Conservation (phyloP, 257 asterid genomes). For the Gentiana macrophylla region DNA sequence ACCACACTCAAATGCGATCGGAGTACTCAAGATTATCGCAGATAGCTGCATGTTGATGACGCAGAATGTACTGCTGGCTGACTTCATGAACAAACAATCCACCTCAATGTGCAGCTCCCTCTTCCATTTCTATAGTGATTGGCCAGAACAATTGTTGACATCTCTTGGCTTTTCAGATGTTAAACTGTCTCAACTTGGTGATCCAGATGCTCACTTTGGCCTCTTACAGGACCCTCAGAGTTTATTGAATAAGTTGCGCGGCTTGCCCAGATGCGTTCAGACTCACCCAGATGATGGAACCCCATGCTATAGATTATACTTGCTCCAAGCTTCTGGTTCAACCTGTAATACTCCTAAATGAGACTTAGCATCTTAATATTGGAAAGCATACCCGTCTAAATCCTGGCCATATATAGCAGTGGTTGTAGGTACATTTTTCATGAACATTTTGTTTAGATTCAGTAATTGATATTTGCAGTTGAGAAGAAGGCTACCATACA, state of each 20-base stretch:
- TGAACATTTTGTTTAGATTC: background rate
- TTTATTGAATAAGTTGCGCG: slow-evolving; percentile 71
- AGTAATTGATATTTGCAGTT: background rate
- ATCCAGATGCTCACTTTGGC: slow-evolving; percentile 95
- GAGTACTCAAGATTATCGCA: slow-evolving; percentile 60
- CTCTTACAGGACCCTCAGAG: slow-evolving; percentile 66
- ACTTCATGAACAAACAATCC: slow-evolving; percentile 96
- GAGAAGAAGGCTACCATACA: background rate
- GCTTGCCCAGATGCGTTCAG: slow-evolving; percentile 74
- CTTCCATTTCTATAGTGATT: slow-evolving; percentile 78
- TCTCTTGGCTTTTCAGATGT: slow-evolving; percentile 87
- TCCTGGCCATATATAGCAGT: slow-evolving; percentile 4
- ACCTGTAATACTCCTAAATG: slow-evolving; percentile 35
- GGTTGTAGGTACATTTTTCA: slow-evolving; percentile 20
- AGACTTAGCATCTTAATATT: slow-evolving; percentile 12
- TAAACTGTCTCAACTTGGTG: slow-evolving; percentile 85
- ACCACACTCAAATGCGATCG: slow-evolving; percentile 57
- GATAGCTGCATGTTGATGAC: slow-evolving; percentile 44
- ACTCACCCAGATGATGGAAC: slow-evolving; percentile 88
- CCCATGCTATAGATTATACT: slow-evolving; percentile 81
- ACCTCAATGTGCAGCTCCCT: slow-evolving; percentile 64
- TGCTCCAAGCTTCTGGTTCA: slow-evolving; percentile 79
- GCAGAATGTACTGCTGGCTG: slow-evolving; percentile 76
- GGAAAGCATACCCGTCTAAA: slow-evolving; percentile 12
- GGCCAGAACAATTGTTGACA: slow-evolving; percentile 87